Conservation (phyloP, 225 moss, liverwort and hornwort species). For the Marchantia polymorpha region DNA sequence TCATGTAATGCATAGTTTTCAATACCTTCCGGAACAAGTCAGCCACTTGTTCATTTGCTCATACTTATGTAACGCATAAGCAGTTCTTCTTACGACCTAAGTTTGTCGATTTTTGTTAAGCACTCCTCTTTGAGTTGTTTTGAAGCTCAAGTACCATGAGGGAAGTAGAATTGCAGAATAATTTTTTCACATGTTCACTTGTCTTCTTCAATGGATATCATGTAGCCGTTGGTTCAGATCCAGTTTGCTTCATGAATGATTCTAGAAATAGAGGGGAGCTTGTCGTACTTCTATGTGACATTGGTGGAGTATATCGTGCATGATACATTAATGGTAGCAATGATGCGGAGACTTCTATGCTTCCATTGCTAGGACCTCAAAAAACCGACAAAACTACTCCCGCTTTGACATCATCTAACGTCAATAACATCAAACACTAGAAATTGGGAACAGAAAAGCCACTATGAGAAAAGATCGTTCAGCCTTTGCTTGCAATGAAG, state of each 20-base stretch:
- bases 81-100: too few relatives aligned
- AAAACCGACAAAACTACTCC: conserved; percentile 48
- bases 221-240: conserved; percentile 53
- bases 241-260: conserved; percentile 77
- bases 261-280: conserved; percentile 76
- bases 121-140: conserved; percentile 69
- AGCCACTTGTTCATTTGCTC: too few relatives aligned
- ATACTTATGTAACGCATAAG: too few relatives aligned
- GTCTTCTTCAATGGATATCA: conserved; percentile 75
- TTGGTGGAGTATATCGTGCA: conserved; percentile 77
- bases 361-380: conserved; percentile 50
- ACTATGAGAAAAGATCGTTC: conserved; percentile 81
- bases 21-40: too few relatives aligned
- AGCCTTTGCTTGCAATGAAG: conserved; percentile 58
- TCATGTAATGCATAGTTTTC: too few relatives aligned
- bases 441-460: conserved; percentile 94
- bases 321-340: conserved; percentile 55
- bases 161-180: conserved; percentile 98
- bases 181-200: conserved; percentile 77
- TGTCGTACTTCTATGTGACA: conserved; percentile 66
- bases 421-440: conserved; percentile 78
- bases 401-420: conserved; percentile 78
- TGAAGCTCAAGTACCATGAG: conserved; percentile 74
- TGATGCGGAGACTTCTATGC: conserved; percentile 41
- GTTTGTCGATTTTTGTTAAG: conserved; percentile 57